These are phyloP conservation scores for Neoboletus magnificus DNA, from an alignment of 768 basidiomycete genomes.

Conservation along the genomic window DNA sequence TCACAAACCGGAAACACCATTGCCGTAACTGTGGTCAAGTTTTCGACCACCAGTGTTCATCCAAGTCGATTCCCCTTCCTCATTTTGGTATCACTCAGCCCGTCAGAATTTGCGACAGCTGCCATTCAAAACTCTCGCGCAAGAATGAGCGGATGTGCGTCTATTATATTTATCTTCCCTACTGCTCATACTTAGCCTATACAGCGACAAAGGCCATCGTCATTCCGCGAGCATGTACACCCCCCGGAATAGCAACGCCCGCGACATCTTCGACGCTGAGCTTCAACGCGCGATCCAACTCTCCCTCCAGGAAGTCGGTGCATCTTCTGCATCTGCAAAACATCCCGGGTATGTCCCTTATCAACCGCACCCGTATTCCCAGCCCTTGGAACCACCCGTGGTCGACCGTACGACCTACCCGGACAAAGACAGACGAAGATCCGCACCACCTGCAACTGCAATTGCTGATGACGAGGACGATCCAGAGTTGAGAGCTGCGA, in stretches of 20 bases:
- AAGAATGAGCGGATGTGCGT: conserved; percentile 58
- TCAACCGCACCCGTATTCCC: conserved; percentile 42
- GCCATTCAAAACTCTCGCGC: conserved; percentile 72
- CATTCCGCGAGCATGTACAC: conserved; percentile 54
- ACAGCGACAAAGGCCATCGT: conserved; percentile 48
- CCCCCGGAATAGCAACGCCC: conserved; percentile 52
- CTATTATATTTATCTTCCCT: background rate
- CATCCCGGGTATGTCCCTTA: conserved; percentile 70
- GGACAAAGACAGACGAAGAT: conserved; percentile 11
- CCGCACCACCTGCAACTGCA: conserved; percentile 20
- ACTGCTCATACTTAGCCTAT: background rate
- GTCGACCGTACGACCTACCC: conserved; percentile 56
- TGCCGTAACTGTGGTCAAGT: conserved; percentile 98
- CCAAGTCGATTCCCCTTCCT: conserved; percentile 78
- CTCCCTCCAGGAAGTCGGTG: conserved; percentile 74
- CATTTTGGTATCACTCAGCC: conserved; percentile 91
- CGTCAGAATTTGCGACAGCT: conserved; percentile 92
- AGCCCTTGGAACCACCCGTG: conserved; percentile 63
- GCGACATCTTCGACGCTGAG: conserved; percentile 77
- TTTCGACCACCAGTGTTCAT: conserved; percentile 92
- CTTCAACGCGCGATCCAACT: conserved; percentile 91
- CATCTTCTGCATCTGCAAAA: conserved; percentile 40
- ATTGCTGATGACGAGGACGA: conserved; percentile 75
- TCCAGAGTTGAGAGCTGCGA: conserved; percentile 87
- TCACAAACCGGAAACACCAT: conserved; percentile 97